A percentile compares a stretch with the other conserved stretches of the same genome.
These are phyloP conservation scores for Eleusine coracana DNA, from an alignment of 176 grass and related monocot genomes.

Conservation along the genomic window DNA sequence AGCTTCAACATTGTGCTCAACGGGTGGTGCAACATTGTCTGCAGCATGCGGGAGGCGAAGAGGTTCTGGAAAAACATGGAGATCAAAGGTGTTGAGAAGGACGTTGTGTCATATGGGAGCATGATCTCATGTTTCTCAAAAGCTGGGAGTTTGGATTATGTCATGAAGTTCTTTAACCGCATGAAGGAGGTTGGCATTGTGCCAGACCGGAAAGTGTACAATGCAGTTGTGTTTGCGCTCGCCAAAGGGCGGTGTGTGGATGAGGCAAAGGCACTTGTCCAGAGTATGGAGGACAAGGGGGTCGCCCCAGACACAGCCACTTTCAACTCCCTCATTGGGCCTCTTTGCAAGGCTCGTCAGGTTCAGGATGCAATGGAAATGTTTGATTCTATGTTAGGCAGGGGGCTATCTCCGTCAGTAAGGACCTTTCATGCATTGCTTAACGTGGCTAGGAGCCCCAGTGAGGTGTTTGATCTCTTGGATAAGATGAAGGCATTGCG, in stretches of 20 bases:
- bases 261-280: conserved; percentile 61
- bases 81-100: conserved; percentile 51
- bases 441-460: conserved; percentile 50
- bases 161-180: conserved; percentile 75
- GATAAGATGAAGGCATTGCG: conserved; percentile 54
- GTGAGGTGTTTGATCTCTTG: conserved; percentile 69
- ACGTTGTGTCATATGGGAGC: conserved; percentile 72
- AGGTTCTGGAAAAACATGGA: conserved; percentile 80
- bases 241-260: conserved; percentile 69
- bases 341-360: conserved; percentile 65
- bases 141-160: conserved; percentile 66
- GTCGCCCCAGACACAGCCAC: conserved; percentile 59
- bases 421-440: conserved; percentile 85
- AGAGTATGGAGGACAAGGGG: conserved; percentile 69
- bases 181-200: conserved; percentile 69
- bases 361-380: conserved; percentile 66
- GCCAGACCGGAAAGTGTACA: conserved; percentile 76
- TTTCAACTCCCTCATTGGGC: conserved; percentile 76
- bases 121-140: conserved; percentile 96
- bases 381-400: conserved; percentile 73
- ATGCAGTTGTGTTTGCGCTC: conserved; percentile 69
- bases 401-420: conserved; percentile 56
- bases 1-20: conserved; percentile 92
- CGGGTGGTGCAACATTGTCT: conserved; percentile 72
- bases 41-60: conserved; percentile 66